Percentiles rank a stretch among this genome's conserved stretches.
These are phyloP conservation scores for Didymella sp. DNA, from an alignment of 2,329 filamentous ascomycete genomes.

Conservation along the genomic window DNA sequence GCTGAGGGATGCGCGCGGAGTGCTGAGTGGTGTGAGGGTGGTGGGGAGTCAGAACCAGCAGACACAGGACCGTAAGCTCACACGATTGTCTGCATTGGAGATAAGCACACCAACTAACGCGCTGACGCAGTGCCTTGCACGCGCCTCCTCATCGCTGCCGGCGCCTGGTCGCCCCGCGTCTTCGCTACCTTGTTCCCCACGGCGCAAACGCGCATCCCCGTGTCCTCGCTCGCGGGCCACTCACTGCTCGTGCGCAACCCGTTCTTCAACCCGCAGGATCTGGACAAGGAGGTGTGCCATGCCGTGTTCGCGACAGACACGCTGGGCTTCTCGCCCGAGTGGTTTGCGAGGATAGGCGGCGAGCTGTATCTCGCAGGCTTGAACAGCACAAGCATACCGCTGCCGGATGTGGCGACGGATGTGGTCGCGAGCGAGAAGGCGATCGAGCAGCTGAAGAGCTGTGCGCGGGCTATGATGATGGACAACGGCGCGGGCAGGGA, in stretches of 20 bases:
- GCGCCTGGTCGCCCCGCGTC: conserved; percentile 74
- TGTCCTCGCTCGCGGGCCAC: conserved; percentile 72
- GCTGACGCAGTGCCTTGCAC: conserved; percentile 63
- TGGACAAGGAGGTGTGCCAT: conserved; percentile 63
- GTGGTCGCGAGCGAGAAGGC: conserved; percentile 56
- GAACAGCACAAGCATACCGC: conserved; percentile 65
- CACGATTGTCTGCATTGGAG: too few relatives aligned
- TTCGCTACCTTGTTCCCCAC: conserved; percentile 69
- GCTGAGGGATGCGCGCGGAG: conserved; percentile 57
- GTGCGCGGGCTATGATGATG: conserved; percentile 59
- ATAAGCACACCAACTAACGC: conserved; percentile 21
- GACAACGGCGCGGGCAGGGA: conserved; percentile 54
- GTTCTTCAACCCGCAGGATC: conserved; percentile 54
- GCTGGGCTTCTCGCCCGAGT: conserved; percentile 70
- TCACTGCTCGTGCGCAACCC: conserved; percentile 72
- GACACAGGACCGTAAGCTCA: conserved; percentile 53
- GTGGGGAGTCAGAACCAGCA: conserved; percentile 49
- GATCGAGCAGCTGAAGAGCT: conserved; percentile 59
- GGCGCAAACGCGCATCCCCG: conserved; percentile 61
- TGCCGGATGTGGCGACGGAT: conserved; percentile 65
- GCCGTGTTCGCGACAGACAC: conserved; percentile 71
- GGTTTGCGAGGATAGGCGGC: conserved; percentile 70
- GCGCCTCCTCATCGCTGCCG: conserved; percentile 70
- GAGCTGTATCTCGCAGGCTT: conserved; percentile 77
- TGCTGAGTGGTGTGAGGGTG: conserved; percentile 60